These are phyloP conservation scores for Pseudocercospora musae DNA, from an alignment of 2,329 filamentous ascomycete genomes.

Conservation along the genomic window DNA sequence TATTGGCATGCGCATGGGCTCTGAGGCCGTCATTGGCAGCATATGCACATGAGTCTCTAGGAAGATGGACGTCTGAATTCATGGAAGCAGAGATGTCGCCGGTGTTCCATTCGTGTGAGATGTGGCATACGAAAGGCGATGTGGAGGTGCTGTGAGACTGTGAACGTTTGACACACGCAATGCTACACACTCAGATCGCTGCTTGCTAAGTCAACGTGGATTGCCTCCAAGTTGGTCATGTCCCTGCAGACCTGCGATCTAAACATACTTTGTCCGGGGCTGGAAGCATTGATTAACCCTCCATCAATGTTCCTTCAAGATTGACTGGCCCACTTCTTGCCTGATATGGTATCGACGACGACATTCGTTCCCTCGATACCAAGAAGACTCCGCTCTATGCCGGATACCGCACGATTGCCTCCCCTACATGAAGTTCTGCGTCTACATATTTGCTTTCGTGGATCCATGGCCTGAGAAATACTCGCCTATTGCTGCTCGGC, in stretches of 20 bases:
- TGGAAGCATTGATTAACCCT: neutral
- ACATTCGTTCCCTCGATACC: neutral
- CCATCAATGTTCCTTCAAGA: neutral
- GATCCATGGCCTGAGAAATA: neutral
- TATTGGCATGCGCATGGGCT: conserved; percentile 19
- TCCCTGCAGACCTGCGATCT: neutral
- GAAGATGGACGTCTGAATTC: conserved; percentile 21
- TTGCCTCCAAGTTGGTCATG: neutral
- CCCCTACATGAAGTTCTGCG: neutral
- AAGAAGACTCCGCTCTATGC: neutral
- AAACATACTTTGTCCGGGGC: neutral
- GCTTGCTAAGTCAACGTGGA: neutral
- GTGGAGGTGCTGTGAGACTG: neutral
- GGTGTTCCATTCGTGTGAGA: conserved; percentile 7
- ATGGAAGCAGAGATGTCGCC: conserved; percentile 16
- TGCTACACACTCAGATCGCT: neutral
- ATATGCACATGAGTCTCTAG: conserved; percentile 14
- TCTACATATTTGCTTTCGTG: neutral
- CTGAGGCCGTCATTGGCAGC: conserved; percentile 20
- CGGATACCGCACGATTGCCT: neutral
- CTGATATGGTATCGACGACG: neutral
- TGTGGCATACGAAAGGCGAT: neutral
- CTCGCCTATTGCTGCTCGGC: neutral
- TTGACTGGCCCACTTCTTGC: neutral
- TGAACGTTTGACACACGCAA: neutral